Evolutionary conservation across 768 basidiomycete genomes (phyloP), one percentile per base, ranked within the genome.

Genomic region (Tubosaeta brunneosetosa): DNA sequence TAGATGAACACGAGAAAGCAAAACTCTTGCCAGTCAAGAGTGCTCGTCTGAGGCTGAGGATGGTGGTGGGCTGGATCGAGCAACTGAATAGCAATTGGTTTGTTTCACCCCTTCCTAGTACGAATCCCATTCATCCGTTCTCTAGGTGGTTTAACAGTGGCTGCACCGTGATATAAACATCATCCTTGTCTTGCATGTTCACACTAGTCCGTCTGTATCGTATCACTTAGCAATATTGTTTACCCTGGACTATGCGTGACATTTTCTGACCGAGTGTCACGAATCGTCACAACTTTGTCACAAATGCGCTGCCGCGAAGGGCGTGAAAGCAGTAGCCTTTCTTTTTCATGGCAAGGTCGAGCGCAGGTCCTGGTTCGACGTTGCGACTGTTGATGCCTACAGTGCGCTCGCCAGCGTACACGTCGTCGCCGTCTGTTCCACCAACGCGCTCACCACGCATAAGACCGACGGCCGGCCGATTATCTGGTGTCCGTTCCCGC

Each of bases 51-150:
- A 78, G 95, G 31, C 72, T 98, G 49, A 76, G 87, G 51, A 76
- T 98, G 61, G 86, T 97, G 52, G 89, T 90, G 26, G 88, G 92
- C 62, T 98, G 95, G 95, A 94, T 97, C 62, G 92, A 97, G 72
- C 80, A 82, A 63, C 71, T 89, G 51, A 74, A 78, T 48, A 74
- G 74, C 49, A 75, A 78, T 45, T 84, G 82, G 82, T 83, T 65
- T 51, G 67, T 57, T 17, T 52, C n/a, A 1, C 32, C 26, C 36
- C 46, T 55, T 61, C 54, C 58, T 42, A 49, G 53, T 16, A 47
- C 43, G 57, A 61, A 52, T 62, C 25, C 36, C 44, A 25, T 49
- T 65, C 44, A 62, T 37, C 36, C 22, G 33, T 43, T 60, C 60
- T 64, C 55, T 66, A 88, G 86, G 86, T 88, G 86, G 86, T 88